phyloP scores from a whole-genome alignment of 1,284 basidiomycete species.

The Boletus semigastroideus region DNA sequence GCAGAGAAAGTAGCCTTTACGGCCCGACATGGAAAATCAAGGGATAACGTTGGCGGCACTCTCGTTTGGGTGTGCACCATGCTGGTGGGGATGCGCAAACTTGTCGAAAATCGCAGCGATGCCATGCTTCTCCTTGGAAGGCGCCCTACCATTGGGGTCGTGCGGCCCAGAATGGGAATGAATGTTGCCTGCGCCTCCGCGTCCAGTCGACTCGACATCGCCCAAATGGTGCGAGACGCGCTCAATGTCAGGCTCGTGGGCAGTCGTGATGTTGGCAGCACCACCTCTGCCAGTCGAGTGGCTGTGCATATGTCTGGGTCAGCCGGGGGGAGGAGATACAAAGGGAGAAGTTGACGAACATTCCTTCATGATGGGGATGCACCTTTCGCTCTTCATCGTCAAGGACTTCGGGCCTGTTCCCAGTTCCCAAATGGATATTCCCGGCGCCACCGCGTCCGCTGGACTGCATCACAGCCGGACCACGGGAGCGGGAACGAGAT shows the following conservation, averaged over 20 bases:
- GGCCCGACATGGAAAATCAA: background rate
- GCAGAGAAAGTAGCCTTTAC: background rate
- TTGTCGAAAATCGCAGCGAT: conserved; percentile 33
- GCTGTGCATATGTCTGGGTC: conserved; percentile 30
- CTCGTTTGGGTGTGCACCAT: background rate
- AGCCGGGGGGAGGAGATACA: background rate
- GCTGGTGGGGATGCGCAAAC: conserved; percentile 24
- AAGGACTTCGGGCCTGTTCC: conserved; percentile 25
- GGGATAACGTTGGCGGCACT: background rate
- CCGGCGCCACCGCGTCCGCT: conserved; percentile 70
- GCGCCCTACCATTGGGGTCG: conserved; percentile 28
- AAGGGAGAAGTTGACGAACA: conserved; percentile 37
- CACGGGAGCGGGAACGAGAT: conserved; percentile 36
- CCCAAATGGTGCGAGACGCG: conserved; percentile 27
- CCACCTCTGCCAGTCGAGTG: conserved; percentile 75
- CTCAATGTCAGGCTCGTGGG: conserved; percentile 43
- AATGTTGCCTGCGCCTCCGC: conserved; percentile 78
- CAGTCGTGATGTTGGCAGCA: conserved; percentile 53
- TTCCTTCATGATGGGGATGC: conserved; percentile 35
- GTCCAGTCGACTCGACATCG: conserved; percentile 51
- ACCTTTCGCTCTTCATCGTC: conserved; percentile 48
- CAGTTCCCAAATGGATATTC: conserved; percentile 48
- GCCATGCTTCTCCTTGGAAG: conserved; percentile 34
- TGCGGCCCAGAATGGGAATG: conserved; percentile 46
- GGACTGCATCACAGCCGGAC: conserved; percentile 41